phyloP scores from a whole-genome alignment of 75 land plant genomes.

The Pinus tabuliformis region DNA sequence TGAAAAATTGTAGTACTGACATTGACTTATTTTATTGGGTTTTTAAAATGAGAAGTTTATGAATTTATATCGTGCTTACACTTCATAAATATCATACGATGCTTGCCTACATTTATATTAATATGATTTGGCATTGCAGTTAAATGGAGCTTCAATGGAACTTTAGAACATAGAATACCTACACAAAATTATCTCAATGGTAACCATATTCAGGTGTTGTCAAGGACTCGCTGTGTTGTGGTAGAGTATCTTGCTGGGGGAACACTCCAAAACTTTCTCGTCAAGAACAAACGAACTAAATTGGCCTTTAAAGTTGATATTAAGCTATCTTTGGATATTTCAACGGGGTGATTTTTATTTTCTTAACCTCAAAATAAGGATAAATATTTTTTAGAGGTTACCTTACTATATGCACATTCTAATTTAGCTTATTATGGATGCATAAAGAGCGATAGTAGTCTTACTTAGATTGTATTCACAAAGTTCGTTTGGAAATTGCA shows the following conservation, averaged over 20 bases:
- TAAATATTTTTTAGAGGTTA: too few relatives aligned
- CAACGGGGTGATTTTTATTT: too few relatives aligned
- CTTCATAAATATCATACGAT: neutral
- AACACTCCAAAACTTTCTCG: too few relatives aligned
- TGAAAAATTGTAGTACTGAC: neutral
- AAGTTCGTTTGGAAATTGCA: neutral
- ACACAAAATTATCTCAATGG: slow-evolving; percentile 24
- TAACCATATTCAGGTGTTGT: slow-evolving; percentile 34
- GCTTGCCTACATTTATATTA: neutral
- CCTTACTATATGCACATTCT: too few relatives aligned
- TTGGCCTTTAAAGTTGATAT: too few relatives aligned
- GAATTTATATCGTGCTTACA: neutral
- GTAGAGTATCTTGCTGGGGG: too few relatives aligned
- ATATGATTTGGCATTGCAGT: slow-evolving; percentile 33
- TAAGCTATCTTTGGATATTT: too few relatives aligned
- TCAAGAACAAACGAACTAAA: too few relatives aligned
- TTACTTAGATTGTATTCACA: neutral
- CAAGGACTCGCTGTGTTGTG: slow-evolving; percentile 57
- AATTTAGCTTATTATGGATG: neutral
- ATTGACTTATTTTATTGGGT: neutral
- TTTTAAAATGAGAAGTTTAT: neutral
- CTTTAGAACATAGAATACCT: slow-evolving; percentile 70
- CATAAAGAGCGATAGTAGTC: neutral
- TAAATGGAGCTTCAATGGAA: slow-evolving; percentile 89
- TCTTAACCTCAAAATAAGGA: too few relatives aligned